Conservation (phyloP, 164 flowering plant species). For the Magnolia sinica region DNA sequence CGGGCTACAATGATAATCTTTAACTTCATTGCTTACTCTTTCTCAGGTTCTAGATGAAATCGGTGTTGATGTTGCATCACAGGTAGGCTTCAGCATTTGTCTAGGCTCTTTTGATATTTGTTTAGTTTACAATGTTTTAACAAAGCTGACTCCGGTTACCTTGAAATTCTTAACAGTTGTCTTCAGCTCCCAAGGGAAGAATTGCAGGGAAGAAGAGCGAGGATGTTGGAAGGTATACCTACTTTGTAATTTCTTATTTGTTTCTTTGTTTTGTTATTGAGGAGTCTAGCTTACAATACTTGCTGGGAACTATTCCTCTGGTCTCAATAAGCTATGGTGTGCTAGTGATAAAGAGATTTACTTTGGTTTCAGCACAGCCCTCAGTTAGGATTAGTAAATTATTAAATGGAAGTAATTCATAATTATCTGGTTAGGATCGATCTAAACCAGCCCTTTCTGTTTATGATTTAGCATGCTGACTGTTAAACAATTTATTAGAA, state of each 20-base stretch:
- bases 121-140: not conserved
- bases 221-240: slow-evolving; percentile 61
- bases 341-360: no score
- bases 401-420: not conserved
- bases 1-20: not conserved
- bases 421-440: not conserved
- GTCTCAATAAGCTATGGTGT: not conserved
- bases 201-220: slow-evolving; percentile 61
- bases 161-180: slow-evolving; percentile 46
- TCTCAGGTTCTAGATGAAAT: slow-evolving; percentile 93
- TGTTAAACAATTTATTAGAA: not conserved
- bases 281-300: not conserved
- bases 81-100: slow-evolving; percentile 45
- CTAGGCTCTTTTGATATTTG: not conserved
- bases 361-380: no score
- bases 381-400: not conserved
- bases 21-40: not conserved
- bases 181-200: slow-evolving; percentile 90
- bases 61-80: slow-evolving; percentile 93
- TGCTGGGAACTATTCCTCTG: not conserved
- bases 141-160: slow-evolving; percentile 10
- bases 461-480: not conserved
- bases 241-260: not conserved
- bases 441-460: not conserved
- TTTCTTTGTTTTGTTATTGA: not conserved